These are phyloP conservation scores for Teunomyces stri DNA, from an alignment of 805 yeast species.

Conservation along the genomic window DNA sequence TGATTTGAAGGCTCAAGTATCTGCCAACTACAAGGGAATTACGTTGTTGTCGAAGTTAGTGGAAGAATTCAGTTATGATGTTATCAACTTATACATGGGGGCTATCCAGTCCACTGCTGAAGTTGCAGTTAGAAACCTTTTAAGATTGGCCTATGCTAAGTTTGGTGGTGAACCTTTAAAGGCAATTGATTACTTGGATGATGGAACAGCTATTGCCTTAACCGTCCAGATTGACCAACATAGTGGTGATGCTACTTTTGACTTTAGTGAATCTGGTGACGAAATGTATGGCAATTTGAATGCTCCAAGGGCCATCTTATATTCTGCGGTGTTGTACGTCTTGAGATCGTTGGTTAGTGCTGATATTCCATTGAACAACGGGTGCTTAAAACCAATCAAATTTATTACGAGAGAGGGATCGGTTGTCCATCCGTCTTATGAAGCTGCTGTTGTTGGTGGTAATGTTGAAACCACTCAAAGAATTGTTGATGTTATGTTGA, in stretches of 20 bases:
- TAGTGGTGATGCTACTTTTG: constrained; percentile 67
- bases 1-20: constrained; percentile 51
- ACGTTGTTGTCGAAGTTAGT: constrained; percentile 58
- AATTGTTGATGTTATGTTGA: constrained; percentile 82
- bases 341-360: constrained; percentile 80
- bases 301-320: constrained; percentile 89
- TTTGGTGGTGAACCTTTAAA: constrained; percentile 41
- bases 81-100: constrained; percentile 69
- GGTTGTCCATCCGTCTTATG: constrained; percentile 67
- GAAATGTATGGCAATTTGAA: constrained; percentile 87
- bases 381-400: constrained; percentile 78
- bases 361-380: constrained; percentile 91
- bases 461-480: constrained; percentile 95
- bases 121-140: constrained; percentile 52
- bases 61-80: constrained; percentile 56
- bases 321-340: constrained; percentile 85
- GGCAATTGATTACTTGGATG: constrained; percentile 73
- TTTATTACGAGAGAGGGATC: constrained; percentile 44
- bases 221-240: constrained; percentile 46
- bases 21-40: constrained; percentile 87
- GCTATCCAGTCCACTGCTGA: constrained; percentile 84
- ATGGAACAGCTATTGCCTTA: constrained; percentile 68
- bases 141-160: constrained; percentile 33
- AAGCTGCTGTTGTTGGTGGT: constrained; percentile 89
- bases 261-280: constrained; percentile 83